Conservation (phyloP, 495 filamentous ascomycete species). For the Pyronema omphalodes region DNA sequence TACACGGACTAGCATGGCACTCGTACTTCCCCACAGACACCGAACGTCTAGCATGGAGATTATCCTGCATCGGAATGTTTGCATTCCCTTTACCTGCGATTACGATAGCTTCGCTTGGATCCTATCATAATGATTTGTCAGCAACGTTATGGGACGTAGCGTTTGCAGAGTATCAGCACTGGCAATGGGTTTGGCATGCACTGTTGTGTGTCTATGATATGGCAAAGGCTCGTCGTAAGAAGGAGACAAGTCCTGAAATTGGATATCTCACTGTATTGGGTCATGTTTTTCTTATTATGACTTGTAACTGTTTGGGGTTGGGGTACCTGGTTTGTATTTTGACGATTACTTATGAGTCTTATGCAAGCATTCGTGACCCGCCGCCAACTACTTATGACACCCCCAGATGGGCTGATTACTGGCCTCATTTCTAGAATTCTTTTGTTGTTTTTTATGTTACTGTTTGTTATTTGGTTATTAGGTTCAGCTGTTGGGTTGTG, state of each 20-base stretch:
- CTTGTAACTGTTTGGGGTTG: neutral
- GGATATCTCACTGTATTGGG: neutral
- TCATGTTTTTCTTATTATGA: conserved; percentile 5
- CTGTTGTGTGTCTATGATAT: neutral
- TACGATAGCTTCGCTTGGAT: neutral
- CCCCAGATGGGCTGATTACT: conserved; percentile 2
- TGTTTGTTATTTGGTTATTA: neutral
- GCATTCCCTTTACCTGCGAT: neutral
- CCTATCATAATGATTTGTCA: neutral
- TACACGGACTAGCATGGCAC: conserved; percentile 9
- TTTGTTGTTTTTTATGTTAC: too few relatives aligned
- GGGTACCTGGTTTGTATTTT: neutral
- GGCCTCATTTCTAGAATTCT: conserved; percentile 8
- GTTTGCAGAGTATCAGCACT: neutral
- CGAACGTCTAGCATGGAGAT: conserved; percentile 1
- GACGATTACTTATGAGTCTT: conserved; percentile 7
- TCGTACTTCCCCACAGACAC: neutral
- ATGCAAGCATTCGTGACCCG: conserved; percentile 7
- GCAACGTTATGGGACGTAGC: neutral
- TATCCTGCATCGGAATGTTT: conserved; percentile 5
- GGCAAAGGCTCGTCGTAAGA: neutral
- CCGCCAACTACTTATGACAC: conserved; percentile 5
- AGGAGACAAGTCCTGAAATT: neutral
- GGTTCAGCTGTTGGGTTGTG: too few relatives aligned
- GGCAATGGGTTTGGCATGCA: neutral